Evolutionary conservation across 164 flowering plant species (phyloP).

Genomic region (Macadamia integrifolia): DNA sequence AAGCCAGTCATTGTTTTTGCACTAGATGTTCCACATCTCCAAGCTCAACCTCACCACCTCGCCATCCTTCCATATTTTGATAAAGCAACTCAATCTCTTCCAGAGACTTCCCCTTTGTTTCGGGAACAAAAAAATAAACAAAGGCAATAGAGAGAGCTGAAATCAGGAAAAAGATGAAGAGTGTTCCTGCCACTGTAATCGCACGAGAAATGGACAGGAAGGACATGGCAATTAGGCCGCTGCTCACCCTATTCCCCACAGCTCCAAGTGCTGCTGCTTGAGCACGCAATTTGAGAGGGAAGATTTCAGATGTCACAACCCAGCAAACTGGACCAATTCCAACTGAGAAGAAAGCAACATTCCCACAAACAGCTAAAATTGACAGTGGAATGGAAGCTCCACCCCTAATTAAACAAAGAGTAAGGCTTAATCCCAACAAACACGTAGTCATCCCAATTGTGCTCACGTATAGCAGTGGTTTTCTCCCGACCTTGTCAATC

Average conservation of each 20-base stretch:
- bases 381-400: constrained; percentile 48
- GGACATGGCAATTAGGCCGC: constrained; percentile 89
- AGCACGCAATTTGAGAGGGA: constrained; percentile 75
- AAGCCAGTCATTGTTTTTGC: constrained; percentile 29
- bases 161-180: constrained; percentile 53
- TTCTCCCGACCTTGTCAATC: constrained; percentile 69
- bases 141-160: constrained; percentile 73
- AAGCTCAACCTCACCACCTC: constrained; percentile 50
- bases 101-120: constrained; percentile 85
- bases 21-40: constrained; percentile 74
- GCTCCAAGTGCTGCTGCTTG: constrained; percentile 92
- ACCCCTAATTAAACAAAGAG: constrained; percentile 35
- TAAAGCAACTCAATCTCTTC: constrained; percentile 81
- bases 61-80: constrained; percentile 38
- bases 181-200: constrained; percentile 70
- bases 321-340: constrained; percentile 94
- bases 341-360: constrained; percentile 88
- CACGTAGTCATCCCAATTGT: constrained; percentile 94
- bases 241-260: constrained; percentile 77
- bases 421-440: constrained; percentile 44
- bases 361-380: constrained; percentile 66
- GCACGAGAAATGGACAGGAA: constrained; percentile 68
- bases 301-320: constrained; percentile 88
- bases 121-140: constrained; percentile 62
- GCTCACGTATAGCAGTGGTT: constrained; percentile 81